A percentile compares a stretch with the other conserved stretches of the same genome.
Conservation (phyloP, 805 yeast genomes). For the Spencermartinsiella europaea region DNA sequence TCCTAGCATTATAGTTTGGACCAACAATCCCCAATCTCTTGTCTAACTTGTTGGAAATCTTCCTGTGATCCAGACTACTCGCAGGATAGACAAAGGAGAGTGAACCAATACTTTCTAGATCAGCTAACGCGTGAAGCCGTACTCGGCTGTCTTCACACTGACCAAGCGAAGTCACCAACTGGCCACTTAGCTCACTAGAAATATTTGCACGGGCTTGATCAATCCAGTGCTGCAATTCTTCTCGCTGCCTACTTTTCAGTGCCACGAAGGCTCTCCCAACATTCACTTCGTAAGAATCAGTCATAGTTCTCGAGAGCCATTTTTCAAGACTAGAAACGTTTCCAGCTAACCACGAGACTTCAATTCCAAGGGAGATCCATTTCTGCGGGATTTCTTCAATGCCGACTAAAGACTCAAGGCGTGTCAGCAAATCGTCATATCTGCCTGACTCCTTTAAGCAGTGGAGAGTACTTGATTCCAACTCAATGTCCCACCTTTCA, state of each 20-base stretch:
- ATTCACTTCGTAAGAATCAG: constrained; percentile 53
- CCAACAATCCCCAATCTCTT: constrained; percentile 34
- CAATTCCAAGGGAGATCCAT: constrained; percentile 65
- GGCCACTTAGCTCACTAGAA: constrained; percentile 53
- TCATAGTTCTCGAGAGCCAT: constrained; percentile 55
- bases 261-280: constrained; percentile 58
- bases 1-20: constrained; percentile 53
- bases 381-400: constrained; percentile 39
- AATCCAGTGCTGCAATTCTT: constrained; percentile 38
- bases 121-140: constrained; percentile 57
- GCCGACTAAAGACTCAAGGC: constrained; percentile 36
- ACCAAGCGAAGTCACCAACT: constrained; percentile 46
- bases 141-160: constrained; percentile 46
- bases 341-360: constrained; percentile 67
- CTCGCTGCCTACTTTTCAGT: constrained; percentile 34
- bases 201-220: constrained; percentile 50
- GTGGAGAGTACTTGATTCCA: constrained; percentile 53
- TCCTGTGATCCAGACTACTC: constrained; percentile 10
- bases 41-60: constrained; percentile 17
- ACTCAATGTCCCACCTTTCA: constrained; percentile 27
- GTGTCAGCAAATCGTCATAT: constrained; percentile 57
- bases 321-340: constrained; percentile 42
- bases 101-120: constrained; percentile 41
- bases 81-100: constrained; percentile 8
- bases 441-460: constrained; percentile 74